These are phyloP conservation scores for Osmanthus fragrans DNA, from an alignment of 257 asterid species.

Conservation along the genomic window DNA sequence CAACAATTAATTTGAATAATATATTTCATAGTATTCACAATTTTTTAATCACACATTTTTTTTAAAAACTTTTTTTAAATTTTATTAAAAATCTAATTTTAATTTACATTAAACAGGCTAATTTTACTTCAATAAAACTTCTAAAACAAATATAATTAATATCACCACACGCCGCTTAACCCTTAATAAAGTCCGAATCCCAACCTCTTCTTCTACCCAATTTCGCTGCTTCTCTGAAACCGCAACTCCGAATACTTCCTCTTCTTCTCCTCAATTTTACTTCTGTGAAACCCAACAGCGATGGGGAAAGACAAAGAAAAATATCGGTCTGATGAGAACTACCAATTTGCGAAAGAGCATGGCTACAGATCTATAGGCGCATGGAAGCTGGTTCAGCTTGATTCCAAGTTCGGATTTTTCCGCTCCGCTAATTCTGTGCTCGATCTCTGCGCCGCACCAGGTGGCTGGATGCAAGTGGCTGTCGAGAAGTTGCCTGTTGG, in stretches of 20 bases:
- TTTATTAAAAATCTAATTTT: no score
- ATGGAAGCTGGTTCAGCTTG: conserved; percentile 85
- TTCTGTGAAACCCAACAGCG: conserved; percentile 12
- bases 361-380: conserved; percentile 92
- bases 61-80: no score
- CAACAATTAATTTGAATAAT: no score
- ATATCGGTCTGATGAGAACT: conserved; percentile 76
- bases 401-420: conserved; percentile 67
- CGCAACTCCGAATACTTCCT: neutral
- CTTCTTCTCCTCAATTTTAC: no score
- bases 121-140: no score
- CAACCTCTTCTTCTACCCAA: no score
- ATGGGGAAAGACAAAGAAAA: conserved; percentile 94
- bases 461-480: conserved; percentile 95
- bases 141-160: no score
- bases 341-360: conserved; percentile 76
- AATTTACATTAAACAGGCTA: no score
- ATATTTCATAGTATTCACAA: no score
- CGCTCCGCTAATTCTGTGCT: conserved; percentile 73
- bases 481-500: conserved; percentile 81
- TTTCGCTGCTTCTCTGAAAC: neutral
- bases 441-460: conserved; percentile 99
- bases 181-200: no score
- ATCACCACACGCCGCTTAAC: no score
- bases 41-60: no score